These are phyloP conservation scores for Fusarium verrucosum DNA, from an alignment of 2,329 filamentous ascomycete species.

Conservation along the genomic window DNA sequence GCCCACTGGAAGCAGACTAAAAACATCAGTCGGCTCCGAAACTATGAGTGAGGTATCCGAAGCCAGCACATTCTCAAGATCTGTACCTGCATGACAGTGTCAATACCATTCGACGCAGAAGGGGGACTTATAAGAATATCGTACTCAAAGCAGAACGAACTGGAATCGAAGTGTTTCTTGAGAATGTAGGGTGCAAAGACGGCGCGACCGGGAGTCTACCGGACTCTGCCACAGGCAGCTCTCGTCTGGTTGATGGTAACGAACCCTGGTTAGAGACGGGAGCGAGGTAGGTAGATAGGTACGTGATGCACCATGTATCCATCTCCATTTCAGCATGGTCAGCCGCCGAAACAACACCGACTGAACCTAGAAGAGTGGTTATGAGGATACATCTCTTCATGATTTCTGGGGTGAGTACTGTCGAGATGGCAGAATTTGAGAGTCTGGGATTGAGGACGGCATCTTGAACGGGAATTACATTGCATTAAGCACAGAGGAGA, in stretches of 20 bases:
- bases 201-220: background rate
- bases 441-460: too few relatives aligned
- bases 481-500: too few relatives aligned
- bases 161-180: background rate
- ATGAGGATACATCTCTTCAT: background rate
- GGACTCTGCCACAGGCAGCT: too few relatives aligned
- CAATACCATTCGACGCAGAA: background rate
- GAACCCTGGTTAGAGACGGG: background rate
- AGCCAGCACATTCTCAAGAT: background rate
- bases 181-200: background rate
- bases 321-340: background rate
- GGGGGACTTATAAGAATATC: too few relatives aligned
- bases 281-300: conserved; percentile 2
- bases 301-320: conserved; percentile 1
- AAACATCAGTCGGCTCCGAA: background rate
- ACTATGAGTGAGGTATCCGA: background rate
- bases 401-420: background rate
- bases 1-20: background rate
- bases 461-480: too few relatives aligned
- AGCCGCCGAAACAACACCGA: background rate
- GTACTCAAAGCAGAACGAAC: too few relatives aligned
- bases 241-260: too few relatives aligned
- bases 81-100: background rate
- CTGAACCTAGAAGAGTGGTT: background rate
- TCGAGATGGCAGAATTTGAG: background rate